Evolutionary conservation across 805 yeast species (phyloP).

Genomic region (Ogataea ramenticola): DNA sequence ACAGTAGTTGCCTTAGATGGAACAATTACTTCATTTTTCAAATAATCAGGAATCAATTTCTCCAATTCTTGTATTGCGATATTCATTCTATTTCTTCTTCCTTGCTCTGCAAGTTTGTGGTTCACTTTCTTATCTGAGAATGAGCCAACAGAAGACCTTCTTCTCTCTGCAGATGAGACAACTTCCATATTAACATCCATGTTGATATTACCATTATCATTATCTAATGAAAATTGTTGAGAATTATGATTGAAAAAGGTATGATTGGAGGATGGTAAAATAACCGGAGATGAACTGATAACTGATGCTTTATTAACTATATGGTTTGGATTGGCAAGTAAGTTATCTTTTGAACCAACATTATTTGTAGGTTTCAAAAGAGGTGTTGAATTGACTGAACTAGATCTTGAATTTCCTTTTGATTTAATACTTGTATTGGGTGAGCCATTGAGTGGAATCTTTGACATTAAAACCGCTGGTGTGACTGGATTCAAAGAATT

Average conservation of each 20-base stretch:
- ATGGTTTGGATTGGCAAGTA: constrained; percentile 25
- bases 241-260: neutral
- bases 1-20: constrained; percentile 95
- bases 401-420: neutral
- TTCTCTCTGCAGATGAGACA: neutral
- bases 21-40: constrained; percentile 50
- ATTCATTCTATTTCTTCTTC: constrained; percentile 89
- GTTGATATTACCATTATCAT: neutral
- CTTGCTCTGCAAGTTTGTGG: constrained; percentile 95
- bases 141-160: constrained; percentile 9
- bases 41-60: constrained; percentile 53
- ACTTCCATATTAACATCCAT: no score
- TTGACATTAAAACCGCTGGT: constrained; percentile 25
- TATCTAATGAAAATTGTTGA: constrained; percentile 4
- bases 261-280: constrained; percentile 20
- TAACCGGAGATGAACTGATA: constrained; percentile 27
- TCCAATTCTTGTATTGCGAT: constrained; percentile 74
- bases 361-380: constrained; percentile 9
- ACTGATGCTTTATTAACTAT: constrained; percentile 15
- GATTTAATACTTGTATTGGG: constrained; percentile 5
- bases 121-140: constrained; percentile 48
- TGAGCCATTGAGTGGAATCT: constrained; percentile 1
- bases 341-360: constrained; percentile 15
- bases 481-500: constrained; percentile 16
- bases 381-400: constrained; percentile 9